Percentiles rank a stretch among this genome's conserved stretches.
Conservation (phyloP, 2,329 filamentous ascomycete genomes). For the Neodidymelliopsis sp. region DNA sequence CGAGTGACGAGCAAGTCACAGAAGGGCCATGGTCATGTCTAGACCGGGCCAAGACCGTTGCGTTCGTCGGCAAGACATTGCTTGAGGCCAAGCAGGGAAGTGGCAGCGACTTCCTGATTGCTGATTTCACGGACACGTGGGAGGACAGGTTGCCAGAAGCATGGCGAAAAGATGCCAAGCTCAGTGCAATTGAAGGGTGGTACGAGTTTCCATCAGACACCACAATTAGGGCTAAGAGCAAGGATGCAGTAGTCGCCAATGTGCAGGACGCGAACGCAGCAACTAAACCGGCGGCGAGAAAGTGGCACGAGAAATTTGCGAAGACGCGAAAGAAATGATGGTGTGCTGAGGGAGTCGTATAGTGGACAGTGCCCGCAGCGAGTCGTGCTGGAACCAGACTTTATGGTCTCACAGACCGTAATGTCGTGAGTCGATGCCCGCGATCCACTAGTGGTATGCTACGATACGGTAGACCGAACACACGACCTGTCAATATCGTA, state of each 20-base stretch:
- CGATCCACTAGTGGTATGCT: neutral
- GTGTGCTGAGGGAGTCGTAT: conserved; percentile 13
- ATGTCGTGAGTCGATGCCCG: neutral
- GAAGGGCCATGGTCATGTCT: conserved; percentile 46
- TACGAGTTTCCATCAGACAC: conserved; percentile 45
- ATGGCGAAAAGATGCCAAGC: conserved; percentile 46
- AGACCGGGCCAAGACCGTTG: conserved; percentile 41
- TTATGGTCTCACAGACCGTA: conserved; percentile 2
- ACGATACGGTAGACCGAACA: neutral
- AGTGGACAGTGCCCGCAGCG: conserved; percentile 16
- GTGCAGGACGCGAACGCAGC: conserved; percentile 16
- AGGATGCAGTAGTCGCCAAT: conserved; percentile 8
- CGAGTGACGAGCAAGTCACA: conserved; percentile 34
- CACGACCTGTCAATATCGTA: neutral
- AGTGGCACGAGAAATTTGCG: conserved; percentile 51
- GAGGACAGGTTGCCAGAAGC: conserved; percentile 48
- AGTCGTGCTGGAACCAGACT: conserved; percentile 12
- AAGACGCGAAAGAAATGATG: conserved; percentile 42
- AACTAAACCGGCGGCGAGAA: conserved; percentile 43
- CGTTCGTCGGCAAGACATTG: conserved; percentile 42
- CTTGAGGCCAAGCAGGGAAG: conserved; percentile 37
- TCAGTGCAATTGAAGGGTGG: conserved; percentile 40
- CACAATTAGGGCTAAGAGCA: conserved; percentile 40
- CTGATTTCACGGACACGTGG: conserved; percentile 48
- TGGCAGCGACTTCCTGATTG: conserved; percentile 35